A percentile compares a stretch with the other conserved stretches of the same genome.
Conservation (phyloP, 306 rosid species). For the Heteromeles arbutifolia region DNA sequence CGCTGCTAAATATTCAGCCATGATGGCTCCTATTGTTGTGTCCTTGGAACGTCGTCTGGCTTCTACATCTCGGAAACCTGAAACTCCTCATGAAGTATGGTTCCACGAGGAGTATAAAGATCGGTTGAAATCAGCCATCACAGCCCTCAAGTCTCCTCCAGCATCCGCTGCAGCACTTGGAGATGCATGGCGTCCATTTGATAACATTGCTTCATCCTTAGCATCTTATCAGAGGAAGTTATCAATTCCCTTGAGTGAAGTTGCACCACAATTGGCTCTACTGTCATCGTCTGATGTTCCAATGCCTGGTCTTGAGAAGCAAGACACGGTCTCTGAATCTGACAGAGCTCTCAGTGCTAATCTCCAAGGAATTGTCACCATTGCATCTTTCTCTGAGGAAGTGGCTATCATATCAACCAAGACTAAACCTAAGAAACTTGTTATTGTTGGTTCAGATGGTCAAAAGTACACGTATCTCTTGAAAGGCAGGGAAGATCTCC, state of each 20-base stretch:
- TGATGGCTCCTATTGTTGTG: slow-evolving; percentile 98
- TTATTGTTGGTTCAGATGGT: slow-evolving; percentile 86
- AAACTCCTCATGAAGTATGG: slow-evolving; percentile 95
- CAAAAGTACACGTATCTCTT: slow-evolving; percentile 83
- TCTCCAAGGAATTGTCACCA: slow-evolving; percentile 68
- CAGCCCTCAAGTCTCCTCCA: slow-evolving; percentile 73
- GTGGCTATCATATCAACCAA: slow-evolving; percentile 83
- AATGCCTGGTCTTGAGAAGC: slow-evolving; percentile 96
- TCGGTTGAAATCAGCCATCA: slow-evolving; percentile 64
- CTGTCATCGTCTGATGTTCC: slow-evolving; percentile 90
- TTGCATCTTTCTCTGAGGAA: slow-evolving; percentile 76
- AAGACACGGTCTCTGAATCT: slow-evolving; percentile 48
- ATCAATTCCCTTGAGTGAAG: slow-evolving; percentile 70
- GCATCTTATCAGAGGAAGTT: slow-evolving; percentile 92
- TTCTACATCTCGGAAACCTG: slow-evolving; percentile 91
- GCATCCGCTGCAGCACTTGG: slow-evolving; percentile 67
- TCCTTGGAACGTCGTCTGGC: slow-evolving; percentile 93
- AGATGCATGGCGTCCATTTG: slow-evolving; percentile 91
- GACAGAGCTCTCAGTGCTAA: slow-evolving; percentile 35
- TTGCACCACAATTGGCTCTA: slow-evolving; percentile 73
- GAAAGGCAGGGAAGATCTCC: slow-evolving; percentile 94
- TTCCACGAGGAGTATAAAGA: slow-evolving; percentile 82
- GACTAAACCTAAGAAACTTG: slow-evolving; percentile 91
- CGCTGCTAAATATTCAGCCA: slow-evolving; percentile 93
- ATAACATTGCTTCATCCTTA: slow-evolving; percentile 81